Base-by-base conservation (phyloP, 257 asterid species). In the Forsythia viridissima region DNA sequence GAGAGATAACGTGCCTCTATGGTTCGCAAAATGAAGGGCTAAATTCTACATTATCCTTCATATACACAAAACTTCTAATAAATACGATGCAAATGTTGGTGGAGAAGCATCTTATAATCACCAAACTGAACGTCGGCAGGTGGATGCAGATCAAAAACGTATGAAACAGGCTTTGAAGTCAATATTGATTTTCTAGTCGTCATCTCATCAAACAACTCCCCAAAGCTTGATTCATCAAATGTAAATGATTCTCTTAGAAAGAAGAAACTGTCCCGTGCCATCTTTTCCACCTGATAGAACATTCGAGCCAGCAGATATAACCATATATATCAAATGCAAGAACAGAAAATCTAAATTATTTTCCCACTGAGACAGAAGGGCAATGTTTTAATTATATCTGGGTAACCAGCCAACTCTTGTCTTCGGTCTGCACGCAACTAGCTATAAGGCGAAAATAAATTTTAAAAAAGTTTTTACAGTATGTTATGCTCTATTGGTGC, bases 201-300 rank as follows among this genome's bases (percentile, higher is more conserved):
- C 67, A 86, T 34, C 78, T 82, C 90, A 81, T 90, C 97, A 34
- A 40, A 79, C 83, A 93, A 78, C 39, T 52, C 24, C 79, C 99
- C 98, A 3, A 95, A 88, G 88, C 87, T 93, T 71, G 77, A 80
- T 70, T 93, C 97, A 43, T 91, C 96, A 42, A 70, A 95, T 4
- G 87, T 94, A 74, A 89, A 89, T 51, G 99, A 95, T 43, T 82
- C 86, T 76, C 21, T 77, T 6, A 95, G 97, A 76, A 90, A 86
- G 89, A 95, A 93, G 78, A 91, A 93, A 79, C 92, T 87, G 0
- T 92, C 96, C 75, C 94, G 83, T 0, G 92, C 98, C 77, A 92
- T 11, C 78, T 85, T 91, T 77, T 96, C 99, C 80, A 96, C 96
- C 98, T 96, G 92, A 80, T 55, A 76, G 71, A 80, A 61, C 78